Percentiles rank a stretch among this genome's conserved stretches.
phyloP scores from a whole-genome alignment of 2,329 filamentous ascomycete genomes.

The Colletotrichum kahawae region DNA sequence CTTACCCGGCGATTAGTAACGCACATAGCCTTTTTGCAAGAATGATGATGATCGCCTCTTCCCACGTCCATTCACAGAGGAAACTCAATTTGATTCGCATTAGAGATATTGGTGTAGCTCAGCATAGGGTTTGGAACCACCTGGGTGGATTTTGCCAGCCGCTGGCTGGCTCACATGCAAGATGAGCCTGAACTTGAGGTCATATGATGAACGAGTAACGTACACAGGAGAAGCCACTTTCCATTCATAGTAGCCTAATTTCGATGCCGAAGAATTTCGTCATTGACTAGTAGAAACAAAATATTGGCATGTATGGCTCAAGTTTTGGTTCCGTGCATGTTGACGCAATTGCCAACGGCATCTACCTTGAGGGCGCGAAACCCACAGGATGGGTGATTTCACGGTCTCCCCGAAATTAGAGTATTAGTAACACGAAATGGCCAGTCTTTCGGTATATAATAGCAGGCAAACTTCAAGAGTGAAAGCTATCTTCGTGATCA shows the following conservation, averaged over 20 bases:
- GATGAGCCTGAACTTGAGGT: background rate
- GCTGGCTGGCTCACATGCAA: background rate
- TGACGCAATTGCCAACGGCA: background rate
- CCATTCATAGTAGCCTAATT: background rate
- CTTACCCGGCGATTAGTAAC: background rate
- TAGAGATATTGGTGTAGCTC: background rate
- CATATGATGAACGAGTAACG: background rate
- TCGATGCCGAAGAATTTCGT: background rate
- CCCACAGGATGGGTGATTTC: background rate
- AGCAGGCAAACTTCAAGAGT: background rate
- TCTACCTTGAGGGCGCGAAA: background rate
- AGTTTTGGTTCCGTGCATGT: background rate
- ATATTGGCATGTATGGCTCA: background rate
- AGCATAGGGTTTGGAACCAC: background rate
- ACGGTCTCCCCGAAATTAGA: background rate
- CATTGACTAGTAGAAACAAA: background rate
- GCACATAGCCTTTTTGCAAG: background rate
- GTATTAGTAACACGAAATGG: background rate
- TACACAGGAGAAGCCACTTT: background rate
- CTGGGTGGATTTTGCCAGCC: background rate
- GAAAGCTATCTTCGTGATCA: background rate
- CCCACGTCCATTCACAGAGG: background rate
- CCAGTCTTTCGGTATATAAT: background rate
- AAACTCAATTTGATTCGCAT: background rate
- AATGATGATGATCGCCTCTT: background rate